phyloP scores from a whole-genome alignment of 257 asterid genomes.

The Solanum gracilifrons region DNA sequence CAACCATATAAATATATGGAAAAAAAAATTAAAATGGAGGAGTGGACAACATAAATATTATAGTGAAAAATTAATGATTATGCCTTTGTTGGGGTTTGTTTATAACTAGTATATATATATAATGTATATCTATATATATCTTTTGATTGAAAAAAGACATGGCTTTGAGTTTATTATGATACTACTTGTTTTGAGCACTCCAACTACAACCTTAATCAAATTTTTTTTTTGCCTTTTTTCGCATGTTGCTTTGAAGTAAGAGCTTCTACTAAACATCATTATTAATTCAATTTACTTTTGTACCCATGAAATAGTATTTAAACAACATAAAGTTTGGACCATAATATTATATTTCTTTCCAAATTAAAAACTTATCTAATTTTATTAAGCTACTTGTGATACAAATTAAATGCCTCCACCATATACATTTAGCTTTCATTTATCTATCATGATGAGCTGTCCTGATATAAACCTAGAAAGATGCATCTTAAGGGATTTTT shows the following conservation, averaged over 20 bases:
- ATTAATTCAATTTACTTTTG: neutral
- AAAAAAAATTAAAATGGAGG: neutral
- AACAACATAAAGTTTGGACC: neutral
- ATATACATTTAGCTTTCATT: neutral
- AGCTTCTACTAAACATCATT: neutral
- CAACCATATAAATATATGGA: neutral
- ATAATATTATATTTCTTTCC: neutral
- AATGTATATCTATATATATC: neutral
- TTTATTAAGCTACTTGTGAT: neutral
- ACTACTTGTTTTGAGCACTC: neutral
- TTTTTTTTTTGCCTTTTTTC: neutral
- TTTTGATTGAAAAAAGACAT: neutral
- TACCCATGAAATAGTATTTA: neutral
- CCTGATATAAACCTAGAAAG: neutral
- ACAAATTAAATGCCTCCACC: neutral
- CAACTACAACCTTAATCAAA: neutral
- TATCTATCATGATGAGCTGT: neutral
- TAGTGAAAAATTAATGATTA: neutral
- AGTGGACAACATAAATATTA: neutral
- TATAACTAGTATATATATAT: neutral
- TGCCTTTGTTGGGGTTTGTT: neutral
- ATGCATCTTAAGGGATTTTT: neutral
- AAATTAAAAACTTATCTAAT: neutral
- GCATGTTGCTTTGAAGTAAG: conserved; percentile 14
- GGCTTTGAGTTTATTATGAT: neutral